These are phyloP conservation scores for Cicer cuneatum DNA, from an alignment of 306 rosid genomes.

Conservation along the genomic window DNA sequence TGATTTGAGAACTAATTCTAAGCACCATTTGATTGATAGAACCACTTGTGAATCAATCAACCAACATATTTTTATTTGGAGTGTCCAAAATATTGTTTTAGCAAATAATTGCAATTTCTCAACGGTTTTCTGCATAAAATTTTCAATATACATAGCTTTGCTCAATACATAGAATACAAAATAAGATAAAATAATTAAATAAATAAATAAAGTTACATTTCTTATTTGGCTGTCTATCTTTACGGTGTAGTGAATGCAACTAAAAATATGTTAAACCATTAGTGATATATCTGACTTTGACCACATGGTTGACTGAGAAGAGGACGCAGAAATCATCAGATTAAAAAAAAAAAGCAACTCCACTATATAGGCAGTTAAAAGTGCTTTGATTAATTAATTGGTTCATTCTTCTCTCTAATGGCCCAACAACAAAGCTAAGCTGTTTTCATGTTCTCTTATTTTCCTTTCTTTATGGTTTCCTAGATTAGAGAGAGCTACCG, in stretches of 20 bases:
- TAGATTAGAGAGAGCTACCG: constrained; percentile 40
- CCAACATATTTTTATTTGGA: no score
- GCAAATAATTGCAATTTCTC: no score
- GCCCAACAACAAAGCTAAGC: constrained; percentile 31
- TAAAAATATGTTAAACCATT: constrained; percentile 4
- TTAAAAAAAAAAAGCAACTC: constrained; percentile 31
- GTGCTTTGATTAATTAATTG: constrained; percentile 39
- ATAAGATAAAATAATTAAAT: no score
- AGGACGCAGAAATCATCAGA: constrained; percentile 23
- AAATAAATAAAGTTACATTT: background rate
- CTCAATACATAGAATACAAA: no score
- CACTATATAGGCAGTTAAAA: constrained; percentile 26
- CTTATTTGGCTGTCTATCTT: background rate
- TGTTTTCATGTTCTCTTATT: constrained; percentile 34
- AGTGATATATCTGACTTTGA: constrained; percentile 47
- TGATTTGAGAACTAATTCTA: no score
- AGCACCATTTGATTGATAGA: no score
- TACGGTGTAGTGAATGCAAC: constrained; percentile 3
- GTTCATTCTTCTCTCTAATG: constrained; percentile 47
- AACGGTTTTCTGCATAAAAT: no score
- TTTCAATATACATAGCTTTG: no score
- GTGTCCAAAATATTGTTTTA: no score
- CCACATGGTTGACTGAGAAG: constrained; percentile 47
- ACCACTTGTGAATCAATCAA: no score
- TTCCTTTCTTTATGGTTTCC: constrained; percentile 39